Base-by-base conservation (phyloP, 106 monocot species). In the Dendrobium catenatum region DNA sequence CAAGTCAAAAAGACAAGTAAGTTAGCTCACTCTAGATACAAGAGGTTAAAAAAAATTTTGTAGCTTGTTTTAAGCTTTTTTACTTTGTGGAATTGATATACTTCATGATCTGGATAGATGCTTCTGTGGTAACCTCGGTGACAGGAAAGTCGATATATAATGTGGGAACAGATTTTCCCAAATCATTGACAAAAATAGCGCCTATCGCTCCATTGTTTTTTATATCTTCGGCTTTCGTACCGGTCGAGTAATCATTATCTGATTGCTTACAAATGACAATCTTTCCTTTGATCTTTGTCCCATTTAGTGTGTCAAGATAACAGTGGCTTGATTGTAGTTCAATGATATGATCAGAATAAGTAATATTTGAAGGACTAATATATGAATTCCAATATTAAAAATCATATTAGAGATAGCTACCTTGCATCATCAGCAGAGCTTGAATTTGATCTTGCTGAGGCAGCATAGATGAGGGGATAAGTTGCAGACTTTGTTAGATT, bases 31-130 rank as follows among this genome's bases (percentile, higher is more conserved):
- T 26, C 51, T 47, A 16, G 4, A 74, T 43, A 40, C 27, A 55
- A 51, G 9, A 78, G 11, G 31, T 31, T 31, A 55, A 48, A 78
- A 43, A 55, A 70, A 61, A 9, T 37, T 4, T 70, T 10, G 11
- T 18, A 27, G 18, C n/a, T 76, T 76, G 42, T 46, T 43, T 3
- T 44, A 1, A 20, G n/a, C n/a, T 18, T 51, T 17, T n/a, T 81
- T 88, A 91, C 95, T 86, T 89, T 66, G 88, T 90, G 19, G 95
- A 91, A 42, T 91, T 88, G 79, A 96, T 88, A 87, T 96, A 93
- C 44, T 77, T 76, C 55, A 81, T 68, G n/a, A 96, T 79, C 37
- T 80, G 73, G 5, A 44, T 68, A 8, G 84, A 89, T 29, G 78
- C 93, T 46, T 87, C 58, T 1, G 78, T 77, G 27, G 88, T 78